A percentile compares a stretch with the other conserved stretches of the same genome.
These are phyloP conservation scores for Amylostereum chailletii DNA, from an alignment of 1,284 basidiomycete genomes.

Conservation along the genomic window DNA sequence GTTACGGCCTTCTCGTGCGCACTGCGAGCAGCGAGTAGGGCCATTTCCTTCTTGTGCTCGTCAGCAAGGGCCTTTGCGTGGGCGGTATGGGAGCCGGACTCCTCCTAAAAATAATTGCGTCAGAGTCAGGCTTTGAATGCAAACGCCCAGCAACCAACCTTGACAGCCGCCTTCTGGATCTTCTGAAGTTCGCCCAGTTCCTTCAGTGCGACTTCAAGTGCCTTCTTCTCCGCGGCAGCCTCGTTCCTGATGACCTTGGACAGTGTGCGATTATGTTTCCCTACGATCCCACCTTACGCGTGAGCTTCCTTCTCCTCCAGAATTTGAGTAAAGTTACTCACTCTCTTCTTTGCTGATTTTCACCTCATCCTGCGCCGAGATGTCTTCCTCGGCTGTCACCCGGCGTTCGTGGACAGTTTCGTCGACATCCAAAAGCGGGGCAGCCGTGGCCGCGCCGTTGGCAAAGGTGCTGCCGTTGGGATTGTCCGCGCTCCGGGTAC, in stretches of 20 bases:
- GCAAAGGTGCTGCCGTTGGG: constrained; percentile 36
- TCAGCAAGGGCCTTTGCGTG: constrained; percentile 34
- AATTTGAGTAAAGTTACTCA: constrained; percentile 17
- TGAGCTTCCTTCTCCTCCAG: not conserved
- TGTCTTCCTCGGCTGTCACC: constrained; percentile 30
- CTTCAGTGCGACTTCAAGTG: constrained; percentile 34
- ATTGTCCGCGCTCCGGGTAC: constrained; percentile 19
- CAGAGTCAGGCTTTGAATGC: not conserved
- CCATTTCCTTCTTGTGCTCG: constrained; percentile 41
- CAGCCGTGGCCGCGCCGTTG: constrained; percentile 38
- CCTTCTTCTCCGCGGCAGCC: constrained; percentile 41
- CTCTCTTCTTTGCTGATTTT: constrained; percentile 40
- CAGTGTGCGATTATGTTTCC: constrained; percentile 37
- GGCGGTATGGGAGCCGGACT: constrained; percentile 31
- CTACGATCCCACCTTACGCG: constrained; percentile 18
- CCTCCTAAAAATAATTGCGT: constrained; percentile 27
- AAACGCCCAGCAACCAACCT: constrained; percentile 23
- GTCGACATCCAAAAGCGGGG: constrained; percentile 27
- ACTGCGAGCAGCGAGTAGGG: constrained; percentile 35
- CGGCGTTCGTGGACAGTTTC: constrained; percentile 27
- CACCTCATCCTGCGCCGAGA: constrained; percentile 36
- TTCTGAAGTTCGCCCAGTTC: constrained; percentile 47
- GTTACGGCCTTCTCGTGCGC: constrained; percentile 38
- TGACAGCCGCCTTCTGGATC: constrained; percentile 42
- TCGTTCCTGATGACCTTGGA: constrained; percentile 46